Evolutionary conservation across 331 rosid genomes (phyloP).

Genomic region (Acacia pycnantha): DNA sequence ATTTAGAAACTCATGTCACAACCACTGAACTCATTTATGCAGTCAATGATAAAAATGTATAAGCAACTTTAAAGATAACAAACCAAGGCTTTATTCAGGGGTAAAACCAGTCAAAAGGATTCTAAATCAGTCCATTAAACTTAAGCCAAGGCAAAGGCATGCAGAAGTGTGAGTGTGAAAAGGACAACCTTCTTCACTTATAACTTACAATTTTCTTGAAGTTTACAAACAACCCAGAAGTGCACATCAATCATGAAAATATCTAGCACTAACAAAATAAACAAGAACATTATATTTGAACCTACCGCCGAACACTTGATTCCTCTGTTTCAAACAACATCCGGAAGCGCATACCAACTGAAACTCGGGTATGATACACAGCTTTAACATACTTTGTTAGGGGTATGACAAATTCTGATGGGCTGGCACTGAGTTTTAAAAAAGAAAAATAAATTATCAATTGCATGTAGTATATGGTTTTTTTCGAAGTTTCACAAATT

Average conservation of each 20-base stretch:
- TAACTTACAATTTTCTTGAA: neutral
- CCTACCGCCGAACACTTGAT: constrained; percentile 93
- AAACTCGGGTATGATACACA: constrained; percentile 83
- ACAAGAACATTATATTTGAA: neutral
- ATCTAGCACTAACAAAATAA: neutral
- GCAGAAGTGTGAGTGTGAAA: neutral
- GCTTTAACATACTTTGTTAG: constrained; percentile 52
- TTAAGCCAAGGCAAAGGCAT: neutral
- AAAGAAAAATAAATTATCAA: neutral
- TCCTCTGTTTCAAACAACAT: constrained; percentile 99
- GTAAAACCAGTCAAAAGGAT: neutral
- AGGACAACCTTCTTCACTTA: neutral
- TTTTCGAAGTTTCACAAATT: neutral
- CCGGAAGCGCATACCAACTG: constrained; percentile 99
- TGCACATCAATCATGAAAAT: constrained; percentile 8
- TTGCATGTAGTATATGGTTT: neutral
- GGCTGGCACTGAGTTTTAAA: constrained; percentile 45
- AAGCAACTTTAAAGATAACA: neutral
- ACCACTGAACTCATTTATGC: neutral
- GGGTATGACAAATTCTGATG: constrained; percentile 55
- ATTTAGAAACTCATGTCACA: constrained; percentile 6
- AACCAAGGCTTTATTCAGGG: neutral
- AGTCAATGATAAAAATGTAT: neutral
- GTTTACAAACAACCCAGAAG: neutral
- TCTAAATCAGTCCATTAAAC: neutral